Base-by-base conservation (phyloP, 108 stramenopile species). In the Parietichytrium sp. region DNA sequence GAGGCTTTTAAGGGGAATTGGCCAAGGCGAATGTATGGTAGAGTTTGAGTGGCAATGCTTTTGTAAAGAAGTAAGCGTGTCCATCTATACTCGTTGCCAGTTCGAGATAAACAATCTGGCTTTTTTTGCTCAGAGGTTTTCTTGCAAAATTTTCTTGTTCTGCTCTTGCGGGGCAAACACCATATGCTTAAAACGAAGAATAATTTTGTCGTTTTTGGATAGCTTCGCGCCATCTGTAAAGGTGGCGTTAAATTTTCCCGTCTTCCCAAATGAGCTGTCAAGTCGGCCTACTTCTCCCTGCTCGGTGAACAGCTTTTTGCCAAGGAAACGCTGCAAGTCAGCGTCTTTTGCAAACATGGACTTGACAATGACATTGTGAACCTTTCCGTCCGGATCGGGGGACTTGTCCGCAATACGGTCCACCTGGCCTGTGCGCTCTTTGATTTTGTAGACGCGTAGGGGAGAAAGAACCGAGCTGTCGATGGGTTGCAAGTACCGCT, bases 321-420 rank as follows among this genome's bases (percentile, higher is more conserved):
- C 94, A 10, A 94, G 83, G 87, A 96, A 96, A 30, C 88, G 82
- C 42, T 88, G 91, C 90, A 96, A 91, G 51, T 94, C 87, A 16
- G 95, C 93, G 81, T 94, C 94, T 81, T 94, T 95, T 78, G 92
- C 92, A 84, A 95, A 96, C 54, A 96, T 83, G 81, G 93, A 89
- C 38, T 87, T 81, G 49, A 93, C 94, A 88, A 93, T 92, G 12
- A 94, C 87, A 82, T 95, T 93, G 47, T 93, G 94, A 42, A 95
- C 93, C 55, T 89, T 26, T 77, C 88, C 88, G 10, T 83, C 87
- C 82, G 93, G 94, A 51, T 91, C 91, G 48, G 84, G 86, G 8
- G 92, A 84, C 78, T 84, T 86, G 83, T 90, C 87, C 30, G 93
- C 90, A 87, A 94, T 94, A 20, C 95, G 94, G 50, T 49, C 54